A percentile compares a stretch with the other conserved stretches of the same genome.
phyloP scores from a whole-genome alignment of 106 monocot genomes.

The Dactylorhiza incarnata region DNA sequence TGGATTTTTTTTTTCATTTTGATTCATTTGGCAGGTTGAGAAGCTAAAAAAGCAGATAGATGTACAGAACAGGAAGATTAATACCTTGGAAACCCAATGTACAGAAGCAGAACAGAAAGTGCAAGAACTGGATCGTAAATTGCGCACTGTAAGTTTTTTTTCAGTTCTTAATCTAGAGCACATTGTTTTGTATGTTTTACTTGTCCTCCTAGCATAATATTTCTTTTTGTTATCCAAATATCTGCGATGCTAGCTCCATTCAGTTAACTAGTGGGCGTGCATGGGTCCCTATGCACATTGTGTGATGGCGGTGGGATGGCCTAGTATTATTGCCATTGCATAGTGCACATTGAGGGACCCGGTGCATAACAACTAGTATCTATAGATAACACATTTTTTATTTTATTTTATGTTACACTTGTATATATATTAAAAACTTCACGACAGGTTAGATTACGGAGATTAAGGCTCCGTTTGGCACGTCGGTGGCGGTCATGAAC shows the following conservation, averaged over 20 bases:
- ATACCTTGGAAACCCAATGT: conserved; percentile 33
- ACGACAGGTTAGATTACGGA: too few species aligned
- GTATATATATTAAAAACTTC: too few species aligned
- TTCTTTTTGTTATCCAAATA: background rate
- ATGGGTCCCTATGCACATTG: too few species aligned
- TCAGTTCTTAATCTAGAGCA: background rate
- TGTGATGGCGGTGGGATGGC: too few species aligned
- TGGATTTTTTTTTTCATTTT: background rate
- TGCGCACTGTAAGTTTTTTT: conserved; percentile 39
- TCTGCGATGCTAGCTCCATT: background rate
- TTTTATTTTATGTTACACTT: too few species aligned
- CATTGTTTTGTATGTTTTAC: background rate
- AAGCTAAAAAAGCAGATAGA: conserved; percentile 48
- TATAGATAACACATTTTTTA: too few species aligned
- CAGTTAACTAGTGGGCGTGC: too few species aligned
- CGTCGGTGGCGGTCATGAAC: too few species aligned
- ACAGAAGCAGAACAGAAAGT: conserved; percentile 54
- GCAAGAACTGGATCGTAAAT: conserved; percentile 27
- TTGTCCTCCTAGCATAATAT: background rate
- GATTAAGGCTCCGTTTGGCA: too few species aligned
- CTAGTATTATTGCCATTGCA: too few species aligned
- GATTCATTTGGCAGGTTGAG: conserved; percentile 34
- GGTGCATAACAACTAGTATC: too few species aligned
- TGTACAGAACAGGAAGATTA: conserved; percentile 26
- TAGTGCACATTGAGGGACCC: too few species aligned